phyloP scores from a whole-genome alignment of 148 eudicot genomes.

The Rhododendron henanense region DNA sequence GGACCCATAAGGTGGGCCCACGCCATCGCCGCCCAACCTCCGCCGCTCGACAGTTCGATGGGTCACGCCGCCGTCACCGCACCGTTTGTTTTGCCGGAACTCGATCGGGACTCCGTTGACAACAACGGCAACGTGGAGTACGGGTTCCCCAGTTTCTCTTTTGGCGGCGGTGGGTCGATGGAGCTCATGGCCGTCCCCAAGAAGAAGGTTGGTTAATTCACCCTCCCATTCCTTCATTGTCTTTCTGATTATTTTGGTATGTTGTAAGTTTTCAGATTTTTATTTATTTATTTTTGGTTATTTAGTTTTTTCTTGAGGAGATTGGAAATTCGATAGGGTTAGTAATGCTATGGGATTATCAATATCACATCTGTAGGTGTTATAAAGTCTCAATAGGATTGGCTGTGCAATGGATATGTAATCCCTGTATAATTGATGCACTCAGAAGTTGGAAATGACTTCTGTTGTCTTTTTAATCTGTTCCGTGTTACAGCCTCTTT shows the following conservation, averaged over 20 bases:
- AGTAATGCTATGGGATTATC: neutral
- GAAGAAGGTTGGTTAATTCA: slow-evolving; percentile 37
- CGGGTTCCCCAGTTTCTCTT: slow-evolving; percentile 29
- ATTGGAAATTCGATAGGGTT: neutral
- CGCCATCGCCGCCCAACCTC: slow-evolving; percentile 40
- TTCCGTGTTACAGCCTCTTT: neutral
- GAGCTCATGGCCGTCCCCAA: slow-evolving; percentile 86
- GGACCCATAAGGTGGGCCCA: slow-evolving; percentile 42
- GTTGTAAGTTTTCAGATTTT: neutral
- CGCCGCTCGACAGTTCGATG: slow-evolving; percentile 29
- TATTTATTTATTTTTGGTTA: neutral
- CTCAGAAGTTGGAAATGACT: neutral
- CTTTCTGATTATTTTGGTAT: neutral
- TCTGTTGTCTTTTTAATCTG: neutral
- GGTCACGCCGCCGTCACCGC: slow-evolving; percentile 1
- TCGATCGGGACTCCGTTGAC: slow-evolving; percentile 13
- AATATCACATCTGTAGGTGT: neutral
- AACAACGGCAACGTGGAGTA: slow-evolving; percentile 14
- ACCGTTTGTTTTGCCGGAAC: slow-evolving; percentile 26
- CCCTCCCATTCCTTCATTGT: neutral
- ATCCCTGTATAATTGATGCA: neutral
- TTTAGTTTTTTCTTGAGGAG: neutral
- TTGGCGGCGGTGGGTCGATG: slow-evolving; percentile 48
- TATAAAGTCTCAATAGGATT: neutral
- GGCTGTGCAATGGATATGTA: neutral